A percentile compares a stretch with the other conserved stretches of the same genome.
Conservation (phyloP, 2,329 filamentous ascomycete genomes). For the Talaromyces islandicus region DNA sequence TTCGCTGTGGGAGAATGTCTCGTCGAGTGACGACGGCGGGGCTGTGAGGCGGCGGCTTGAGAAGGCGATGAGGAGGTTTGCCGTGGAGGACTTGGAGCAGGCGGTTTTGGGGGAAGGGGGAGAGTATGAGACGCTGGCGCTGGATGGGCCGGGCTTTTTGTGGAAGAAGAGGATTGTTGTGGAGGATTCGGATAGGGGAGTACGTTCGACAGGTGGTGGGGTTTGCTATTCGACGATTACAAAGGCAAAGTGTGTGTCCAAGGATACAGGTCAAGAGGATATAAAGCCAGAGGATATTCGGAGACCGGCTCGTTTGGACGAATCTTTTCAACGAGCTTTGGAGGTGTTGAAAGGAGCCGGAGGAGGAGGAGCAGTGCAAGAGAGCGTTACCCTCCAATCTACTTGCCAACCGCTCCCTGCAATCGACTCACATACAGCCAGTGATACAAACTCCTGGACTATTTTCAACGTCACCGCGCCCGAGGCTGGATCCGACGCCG, state of each 20-base stretch:
- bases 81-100: conserved; percentile 49
- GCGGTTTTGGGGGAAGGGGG: conserved; percentile 86
- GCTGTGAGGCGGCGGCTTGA: conserved; percentile 43
- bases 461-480: conserved; percentile 34
- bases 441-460: conserved; percentile 23
- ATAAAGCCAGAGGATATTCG: conserved; percentile 23
- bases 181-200: conserved; percentile 44
- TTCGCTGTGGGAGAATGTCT: conserved; percentile 76
- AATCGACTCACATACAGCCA: conserved; percentile 8
- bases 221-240: conserved; percentile 64
- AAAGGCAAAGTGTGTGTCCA: conserved; percentile 50
- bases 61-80: conserved; percentile 55
- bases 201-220: conserved; percentile 66
- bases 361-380: background rate
- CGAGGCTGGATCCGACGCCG: conserved; percentile 32
- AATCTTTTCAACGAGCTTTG: conserved; percentile 47
- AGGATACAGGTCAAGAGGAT: conserved; percentile 21
- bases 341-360: background rate
- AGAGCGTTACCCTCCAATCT: background rate
- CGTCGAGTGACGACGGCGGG: conserved; percentile 35
- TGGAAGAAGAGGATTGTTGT: conserved; percentile 69
- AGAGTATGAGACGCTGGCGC: conserved; percentile 88
- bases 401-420: background rate
- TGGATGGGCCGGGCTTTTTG: conserved; percentile 68
- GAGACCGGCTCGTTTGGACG: conserved; percentile 63